A percentile compares a stretch with the other conserved stretches of the same genome.
Evolutionary conservation across 2,329 filamentous ascomycete genomes (phyloP).

Genomic region (Penicillium sclerotigenum): DNA sequence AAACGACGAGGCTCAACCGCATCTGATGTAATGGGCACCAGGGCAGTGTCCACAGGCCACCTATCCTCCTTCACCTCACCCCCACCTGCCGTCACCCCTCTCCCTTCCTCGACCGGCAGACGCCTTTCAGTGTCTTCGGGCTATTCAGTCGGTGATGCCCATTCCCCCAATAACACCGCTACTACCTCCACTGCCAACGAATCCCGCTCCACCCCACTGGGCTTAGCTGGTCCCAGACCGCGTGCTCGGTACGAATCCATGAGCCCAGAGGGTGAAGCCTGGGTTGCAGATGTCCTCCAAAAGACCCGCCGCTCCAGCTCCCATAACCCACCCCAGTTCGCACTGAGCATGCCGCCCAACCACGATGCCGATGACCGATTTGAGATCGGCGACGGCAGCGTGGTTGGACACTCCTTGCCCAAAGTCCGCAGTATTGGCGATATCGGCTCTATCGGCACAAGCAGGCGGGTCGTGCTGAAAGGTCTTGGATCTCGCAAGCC

Average conservation of each 20-base stretch:
- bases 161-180: conserved; percentile 26
- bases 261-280: conserved; percentile 46
- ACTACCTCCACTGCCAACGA: conserved; percentile 11
- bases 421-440: conserved; percentile 42
- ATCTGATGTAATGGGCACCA: conserved; percentile 29
- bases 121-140: conserved; percentile 39
- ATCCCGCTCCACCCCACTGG: conserved; percentile 39
- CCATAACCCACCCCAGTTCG: conserved; percentile 27
- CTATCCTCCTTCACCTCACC: conserved; percentile 30
- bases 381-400: background rate
- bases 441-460: conserved; percentile 35
- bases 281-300: conserved; percentile 47
- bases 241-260: conserved; percentile 41
- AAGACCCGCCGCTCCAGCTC: conserved; percentile 43
- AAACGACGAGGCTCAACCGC: conserved; percentile 36
- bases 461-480: conserved; percentile 38
- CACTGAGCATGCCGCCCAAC: conserved; percentile 18
- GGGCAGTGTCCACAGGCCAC: conserved; percentile 30
- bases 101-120: conserved; percentile 25
- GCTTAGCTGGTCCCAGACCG: conserved; percentile 45
- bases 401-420: conserved; percentile 18
- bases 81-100: conserved; percentile 12
- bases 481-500: conserved; percentile 32
- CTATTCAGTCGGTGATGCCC: conserved; percentile 32
- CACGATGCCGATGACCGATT: conserved; percentile 14